Evolutionary conservation across 2,329 filamentous ascomycete species (phyloP), one percentile per base, ranked within the genome.

Genomic region (Phialophora verrucosa): DNA sequence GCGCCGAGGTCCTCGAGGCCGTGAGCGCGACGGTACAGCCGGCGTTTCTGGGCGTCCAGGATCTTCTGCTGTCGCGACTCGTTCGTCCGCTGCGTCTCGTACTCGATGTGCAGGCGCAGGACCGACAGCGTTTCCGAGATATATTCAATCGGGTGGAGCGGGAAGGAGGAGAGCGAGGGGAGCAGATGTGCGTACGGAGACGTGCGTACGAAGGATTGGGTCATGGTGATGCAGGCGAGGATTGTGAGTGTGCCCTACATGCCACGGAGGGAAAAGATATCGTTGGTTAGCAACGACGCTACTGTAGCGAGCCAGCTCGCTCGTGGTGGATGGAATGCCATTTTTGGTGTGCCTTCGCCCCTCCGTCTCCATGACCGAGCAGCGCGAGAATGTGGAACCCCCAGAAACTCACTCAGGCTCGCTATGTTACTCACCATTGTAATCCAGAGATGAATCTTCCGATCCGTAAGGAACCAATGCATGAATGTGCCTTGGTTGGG

Each of bases 41-140:
- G 87, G 74, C 94, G 86, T 87, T 97, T 97, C 77, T 90, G 86
- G 31, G 95, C 90, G 80, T 99, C 95, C 72, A 97, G 92, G 63
- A 92, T 84, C 71, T 88, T 88, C 75, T 85, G 85, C 74, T 87
- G 86, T 63, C 93, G 86, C 80, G 88, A 88, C 78, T 93, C 91
- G 60, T 85, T 83, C 31, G 90, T 90, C 75, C 88, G 81, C 70
- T 85, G 82, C 32, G 88, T 89, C 70, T 87, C 86, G 77, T 93
- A 89, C 73, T 88, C 85, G 71, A 91, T 86, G 76, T 96, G 90
- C 81, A 96, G 84, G 67, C 87, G 84, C 75, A 94, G 87, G 64
- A 97, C 91, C 65, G 91, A 85, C 69, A 90, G 75, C 74, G 89
- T 89, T 65, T 88, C 87, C 27, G 82, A 79, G 42, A 90, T 74